Evolutionary conservation across 2,329 filamentous ascomycete species (phyloP), one percentile per base, ranked within the genome.

Genomic region (Penicillium sp.): DNA sequence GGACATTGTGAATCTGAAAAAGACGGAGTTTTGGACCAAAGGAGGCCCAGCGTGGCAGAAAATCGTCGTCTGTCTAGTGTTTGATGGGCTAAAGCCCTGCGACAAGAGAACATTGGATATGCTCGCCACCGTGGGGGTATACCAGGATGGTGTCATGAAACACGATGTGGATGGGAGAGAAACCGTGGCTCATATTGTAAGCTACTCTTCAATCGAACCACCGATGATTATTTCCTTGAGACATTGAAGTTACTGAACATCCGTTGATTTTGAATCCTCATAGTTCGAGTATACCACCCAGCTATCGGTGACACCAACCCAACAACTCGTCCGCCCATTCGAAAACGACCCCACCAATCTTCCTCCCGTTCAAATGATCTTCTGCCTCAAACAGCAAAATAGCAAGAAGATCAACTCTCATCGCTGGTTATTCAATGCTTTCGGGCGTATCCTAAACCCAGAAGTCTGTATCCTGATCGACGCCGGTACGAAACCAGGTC

Each of bases 351-450:
- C 88, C 10, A 85, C 83, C 64, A 96, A 89, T 10, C 81, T 96
- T 39, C 91, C 93, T 1, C 92, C 92, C 0, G 92, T 96, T 10
- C 93, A 97, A 80, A 95, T 96, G 85, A 95, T 97, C 70, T 96
- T 97, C 80, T 96, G 93, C 70, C 75, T 97, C 72, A 97, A 97
- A 81, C 88, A 94, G 72, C 90, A 95, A 82, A 96, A 97, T 81
- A 94, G 81, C 77, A 96, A 97, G 82, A 97, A 96, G 84, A 96
- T 97, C 79, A 96, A 96, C 79, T 96, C 92, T 24, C 92, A 97
- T 73, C 83, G 92, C 78, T 97, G 93, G 92, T 81, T 97, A 23
- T 96, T 97, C 79, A 96, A 95, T 63, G 92, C 89, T 45, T 96
- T 97, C 71, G 92, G 92, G 54, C 88, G 91, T 63, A 95, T 96